Percentiles rank a stretch among this genome's conserved stretches.
These are phyloP conservation scores for Cyclotella cryptica DNA, from an alignment of 108 stramenopile species.

Conservation along the genomic window DNA sequence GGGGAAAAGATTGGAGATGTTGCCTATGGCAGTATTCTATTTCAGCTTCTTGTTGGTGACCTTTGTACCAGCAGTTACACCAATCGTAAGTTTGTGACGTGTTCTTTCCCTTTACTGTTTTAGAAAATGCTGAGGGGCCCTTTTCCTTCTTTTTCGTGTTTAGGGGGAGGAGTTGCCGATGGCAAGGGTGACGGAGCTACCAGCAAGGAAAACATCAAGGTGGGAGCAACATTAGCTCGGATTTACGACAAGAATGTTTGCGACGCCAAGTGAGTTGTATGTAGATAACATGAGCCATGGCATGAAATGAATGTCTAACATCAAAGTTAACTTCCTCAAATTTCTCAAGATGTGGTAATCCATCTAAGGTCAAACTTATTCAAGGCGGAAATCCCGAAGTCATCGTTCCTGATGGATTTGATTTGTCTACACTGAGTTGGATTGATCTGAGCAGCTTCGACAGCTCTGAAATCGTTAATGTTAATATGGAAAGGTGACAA, in stretches of 20 bases:
- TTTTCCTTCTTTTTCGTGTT: not conserved
- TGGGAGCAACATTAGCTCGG: not conserved
- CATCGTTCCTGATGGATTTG: conserved; percentile 22
- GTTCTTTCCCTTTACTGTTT: conserved; percentile 11
- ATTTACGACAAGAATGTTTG: conserved; percentile 15
- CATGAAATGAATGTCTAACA: not conserved
- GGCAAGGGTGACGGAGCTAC: conserved; percentile 42
- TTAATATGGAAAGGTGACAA: conserved; percentile 18
- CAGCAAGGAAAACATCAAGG: conserved; percentile 22
- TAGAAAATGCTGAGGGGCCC: conserved; percentile 30
- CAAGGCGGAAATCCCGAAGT: conserved; percentile 38
- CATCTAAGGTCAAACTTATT: not conserved
- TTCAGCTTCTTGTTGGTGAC: conserved; percentile 32
- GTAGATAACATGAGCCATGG: not conserved
- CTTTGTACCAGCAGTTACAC: conserved; percentile 23
- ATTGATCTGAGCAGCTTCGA: conserved; percentile 23
- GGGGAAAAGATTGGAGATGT: conserved; percentile 21
- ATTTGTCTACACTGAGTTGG: conserved; percentile 14
- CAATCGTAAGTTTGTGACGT: conserved; percentile 13
- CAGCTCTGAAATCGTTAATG: conserved; percentile 27
- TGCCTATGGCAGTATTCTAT: conserved; percentile 10
- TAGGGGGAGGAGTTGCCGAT: conserved; percentile 30
- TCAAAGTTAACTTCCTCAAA: not conserved
- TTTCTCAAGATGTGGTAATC: conserved; percentile 4
- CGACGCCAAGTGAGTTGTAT: conserved; percentile 12